Evolutionary conservation across 2,329 filamentous ascomycete genomes (phyloP).

Genomic region (Ophiobolus disseminans): DNA sequence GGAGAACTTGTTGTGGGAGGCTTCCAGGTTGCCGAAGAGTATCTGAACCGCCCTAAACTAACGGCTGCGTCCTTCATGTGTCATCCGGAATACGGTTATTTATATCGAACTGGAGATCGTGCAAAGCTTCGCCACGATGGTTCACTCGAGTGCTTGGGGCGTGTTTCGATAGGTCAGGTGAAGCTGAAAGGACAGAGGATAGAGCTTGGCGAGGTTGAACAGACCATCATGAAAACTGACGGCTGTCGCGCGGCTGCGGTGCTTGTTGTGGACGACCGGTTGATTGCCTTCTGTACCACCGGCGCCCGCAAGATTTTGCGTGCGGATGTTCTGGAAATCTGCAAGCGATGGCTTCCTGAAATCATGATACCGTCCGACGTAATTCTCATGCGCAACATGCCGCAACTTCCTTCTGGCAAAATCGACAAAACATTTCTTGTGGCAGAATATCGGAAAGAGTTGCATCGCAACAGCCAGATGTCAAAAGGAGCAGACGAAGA

Average conservation of each 20-base stretch:
- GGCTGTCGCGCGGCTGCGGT: slow-evolving; percentile 69
- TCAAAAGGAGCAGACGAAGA: slow-evolving; percentile 19
- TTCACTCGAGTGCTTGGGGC: slow-evolving; percentile 80
- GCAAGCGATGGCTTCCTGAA: slow-evolving; percentile 76
- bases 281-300: slow-evolving; percentile 78
- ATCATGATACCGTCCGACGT: slow-evolving; percentile 86
- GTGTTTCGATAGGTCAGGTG: slow-evolving; percentile 80
- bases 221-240: slow-evolving; percentile 38
- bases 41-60: slow-evolving; percentile 81
- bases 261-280: slow-evolving; percentile 68
- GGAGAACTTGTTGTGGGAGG: slow-evolving; percentile 87
- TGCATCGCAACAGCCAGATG: slow-evolving; percentile 16
- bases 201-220: slow-evolving; percentile 70
- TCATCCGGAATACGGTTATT: slow-evolving; percentile 66
- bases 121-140: slow-evolving; percentile 72
- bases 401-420: slow-evolving; percentile 83
- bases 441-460: slow-evolving; percentile 57
- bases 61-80: slow-evolving; percentile 75
- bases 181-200: slow-evolving; percentile 86
- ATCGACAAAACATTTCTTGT: slow-evolving; percentile 73
- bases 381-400: slow-evolving; percentile 68
- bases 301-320: slow-evolving; percentile 52
- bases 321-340: slow-evolving; percentile 62
- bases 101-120: slow-evolving; percentile 88
- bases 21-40: slow-evolving; percentile 77